phyloP scores from a whole-genome alignment of 2,329 filamentous ascomycete species.

The Cladosporium phlei region DNA sequence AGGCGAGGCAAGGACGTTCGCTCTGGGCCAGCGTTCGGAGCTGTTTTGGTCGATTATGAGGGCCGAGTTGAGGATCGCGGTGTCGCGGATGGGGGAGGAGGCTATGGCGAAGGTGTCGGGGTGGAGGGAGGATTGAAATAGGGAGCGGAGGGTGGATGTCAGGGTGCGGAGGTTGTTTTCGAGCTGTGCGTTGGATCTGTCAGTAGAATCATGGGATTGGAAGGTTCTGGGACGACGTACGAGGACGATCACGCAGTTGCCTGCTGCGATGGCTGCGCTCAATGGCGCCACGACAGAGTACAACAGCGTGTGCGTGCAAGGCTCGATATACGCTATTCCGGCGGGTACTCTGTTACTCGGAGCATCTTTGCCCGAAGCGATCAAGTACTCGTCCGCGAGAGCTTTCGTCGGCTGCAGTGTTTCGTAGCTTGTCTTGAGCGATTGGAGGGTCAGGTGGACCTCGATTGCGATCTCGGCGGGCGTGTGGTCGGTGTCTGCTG shows the following conservation, averaged over 20 bases:
- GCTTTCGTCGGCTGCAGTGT: conserved; percentile 37
- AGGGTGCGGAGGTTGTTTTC: conserved; percentile 38
- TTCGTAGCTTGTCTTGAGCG: conserved; percentile 38
- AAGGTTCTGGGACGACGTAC: conserved; percentile 44
- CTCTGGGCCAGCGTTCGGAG: conserved; percentile 13
- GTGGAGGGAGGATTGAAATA: conserved; percentile 42
- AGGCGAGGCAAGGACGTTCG: conserved; percentile 34
- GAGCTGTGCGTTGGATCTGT: conserved; percentile 25
- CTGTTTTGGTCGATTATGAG: conserved; percentile 34
- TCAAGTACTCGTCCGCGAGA: conserved; percentile 40
- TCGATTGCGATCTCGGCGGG: conserved; percentile 40
- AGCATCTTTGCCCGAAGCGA: conserved; percentile 39
- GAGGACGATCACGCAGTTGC: conserved; percentile 49
- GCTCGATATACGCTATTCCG: conserved; percentile 47
- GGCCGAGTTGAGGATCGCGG: conserved; percentile 23
- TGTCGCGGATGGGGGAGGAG: conserved; percentile 28
- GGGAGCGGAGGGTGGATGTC: conserved; percentile 33
- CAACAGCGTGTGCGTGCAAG: conserved; percentile 45
- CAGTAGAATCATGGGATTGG: neutral
- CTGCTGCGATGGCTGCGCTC: conserved; percentile 46
- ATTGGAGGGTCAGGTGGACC: conserved; percentile 37
- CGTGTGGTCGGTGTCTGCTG: conserved; percentile 35
- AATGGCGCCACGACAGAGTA: conserved; percentile 44
- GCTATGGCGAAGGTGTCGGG: conserved; percentile 46
- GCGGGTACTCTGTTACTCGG: conserved; percentile 30